phyloP scores from a whole-genome alignment of 805 yeast genomes.

The Cyberlindnera americana region DNA sequence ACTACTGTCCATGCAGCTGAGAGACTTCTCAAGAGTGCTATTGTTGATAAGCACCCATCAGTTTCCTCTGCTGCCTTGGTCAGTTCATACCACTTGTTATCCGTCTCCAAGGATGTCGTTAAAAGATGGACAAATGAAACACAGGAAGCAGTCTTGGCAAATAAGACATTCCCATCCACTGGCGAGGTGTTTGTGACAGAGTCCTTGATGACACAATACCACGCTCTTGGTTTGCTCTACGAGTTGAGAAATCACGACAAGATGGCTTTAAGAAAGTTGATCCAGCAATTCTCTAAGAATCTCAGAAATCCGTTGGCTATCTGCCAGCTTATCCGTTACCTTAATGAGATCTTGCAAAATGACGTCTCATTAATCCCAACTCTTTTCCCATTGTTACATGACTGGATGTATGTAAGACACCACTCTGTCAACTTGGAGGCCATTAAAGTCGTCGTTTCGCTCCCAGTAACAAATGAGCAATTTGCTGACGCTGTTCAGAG shows the following conservation, averaged over 20 bases:
- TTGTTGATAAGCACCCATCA: slow-evolving; percentile 85
- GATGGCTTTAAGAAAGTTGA: slow-evolving; percentile 89
- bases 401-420: slow-evolving; percentile 73
- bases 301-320: slow-evolving; percentile 80
- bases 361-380: slow-evolving; percentile 59
- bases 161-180: slow-evolving; percentile 39
- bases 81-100: slow-evolving; percentile 84
- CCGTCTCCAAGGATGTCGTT: slow-evolving; percentile 87
- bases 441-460: slow-evolving; percentile 49
- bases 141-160: slow-evolving; percentile 76
- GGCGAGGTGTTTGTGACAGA: slow-evolving; percentile 54
- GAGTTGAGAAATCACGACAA: slow-evolving; percentile 86
- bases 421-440: slow-evolving; percentile 94
- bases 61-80: slow-evolving; percentile 93
- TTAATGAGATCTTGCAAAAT: slow-evolving; percentile 66
- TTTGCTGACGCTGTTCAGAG: slow-evolving; percentile 68
- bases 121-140: slow-evolving; percentile 93
- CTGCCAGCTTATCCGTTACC: slow-evolving; percentile 79
- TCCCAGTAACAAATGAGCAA: slow-evolving; percentile 55
- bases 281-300: slow-evolving; percentile 66
- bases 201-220: slow-evolving; percentile 87
- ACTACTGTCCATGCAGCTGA: slow-evolving; percentile 91
- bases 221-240: slow-evolving; percentile 88
- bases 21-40: slow-evolving; percentile 85
- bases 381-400: slow-evolving; percentile 61